Percentiles rank a stretch among this genome's conserved stretches.
Conservation (phyloP, 495 filamentous ascomycete species). For the Aspergillus diversus region DNA sequence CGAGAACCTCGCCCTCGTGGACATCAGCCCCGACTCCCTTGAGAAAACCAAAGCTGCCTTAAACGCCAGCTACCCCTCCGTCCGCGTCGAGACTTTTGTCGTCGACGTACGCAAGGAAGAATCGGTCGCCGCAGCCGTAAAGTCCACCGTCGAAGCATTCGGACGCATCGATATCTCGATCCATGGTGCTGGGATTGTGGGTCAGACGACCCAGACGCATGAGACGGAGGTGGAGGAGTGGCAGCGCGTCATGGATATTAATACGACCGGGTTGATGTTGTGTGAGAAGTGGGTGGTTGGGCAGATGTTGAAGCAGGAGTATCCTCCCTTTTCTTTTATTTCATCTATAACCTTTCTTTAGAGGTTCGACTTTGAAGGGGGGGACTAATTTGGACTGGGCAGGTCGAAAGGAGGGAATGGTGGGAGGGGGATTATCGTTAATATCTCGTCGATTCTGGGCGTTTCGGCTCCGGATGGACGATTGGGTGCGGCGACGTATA, state of each 20-base stretch:
- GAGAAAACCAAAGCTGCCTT: slow-evolving; percentile 23
- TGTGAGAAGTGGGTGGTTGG: slow-evolving; percentile 50
- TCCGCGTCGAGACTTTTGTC: slow-evolving; percentile 19
- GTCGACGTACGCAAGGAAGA: slow-evolving; percentile 30
- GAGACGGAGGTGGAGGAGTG: slow-evolving; percentile 41
- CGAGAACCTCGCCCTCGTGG: slow-evolving; percentile 25
- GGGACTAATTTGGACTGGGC: not conserved
- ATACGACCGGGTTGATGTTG: slow-evolving; percentile 52
- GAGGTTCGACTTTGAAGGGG: not conserved
- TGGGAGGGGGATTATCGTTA: slow-evolving; percentile 37
- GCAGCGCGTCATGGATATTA: slow-evolving; percentile 46
- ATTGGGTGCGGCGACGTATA: slow-evolving; percentile 38
- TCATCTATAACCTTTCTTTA: not conserved
- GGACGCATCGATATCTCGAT: slow-evolving; percentile 57
- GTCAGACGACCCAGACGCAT: slow-evolving; percentile 30
- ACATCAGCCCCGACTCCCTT: slow-evolving; percentile 27
- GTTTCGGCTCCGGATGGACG: slow-evolving; percentile 23
- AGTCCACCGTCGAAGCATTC: slow-evolving; percentile 28
- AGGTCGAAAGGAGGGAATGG: slow-evolving; percentile 25
- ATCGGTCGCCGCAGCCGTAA: slow-evolving; percentile 25
- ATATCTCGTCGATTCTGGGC: slow-evolving; percentile 36
- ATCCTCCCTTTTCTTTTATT: not conserved
- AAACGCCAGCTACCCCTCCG: slow-evolving; percentile 7
- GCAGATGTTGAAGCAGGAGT: slow-evolving; percentile 56
- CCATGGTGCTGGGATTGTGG: slow-evolving; percentile 47